These are phyloP conservation scores for Perilla frutescens DNA, from an alignment of 257 asterid species.

Conservation along the genomic window DNA sequence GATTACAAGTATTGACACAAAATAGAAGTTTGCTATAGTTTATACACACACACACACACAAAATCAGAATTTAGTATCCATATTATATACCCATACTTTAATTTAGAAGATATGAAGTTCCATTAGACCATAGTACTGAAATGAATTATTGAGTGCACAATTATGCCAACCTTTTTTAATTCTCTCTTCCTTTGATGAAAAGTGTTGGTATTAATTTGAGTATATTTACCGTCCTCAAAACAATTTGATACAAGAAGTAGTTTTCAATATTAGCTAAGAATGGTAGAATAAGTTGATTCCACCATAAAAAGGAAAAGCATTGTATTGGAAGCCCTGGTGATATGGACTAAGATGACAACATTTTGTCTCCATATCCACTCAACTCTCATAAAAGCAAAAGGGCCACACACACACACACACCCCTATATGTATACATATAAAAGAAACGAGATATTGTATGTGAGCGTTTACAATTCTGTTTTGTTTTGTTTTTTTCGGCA, in stretches of 20 bases:
- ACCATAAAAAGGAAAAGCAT: not conserved
- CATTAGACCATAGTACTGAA: no score
- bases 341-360: conserved; percentile 47
- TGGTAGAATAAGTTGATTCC: not conserved
- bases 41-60: no score
- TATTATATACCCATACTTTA: no score
- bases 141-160: no score
- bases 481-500: not conserved
- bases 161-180: not conserved
- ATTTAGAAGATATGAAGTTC: no score
- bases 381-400: conserved; percentile 8
- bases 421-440: not conserved
- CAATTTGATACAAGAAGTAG: not conserved
- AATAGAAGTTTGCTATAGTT: no score
- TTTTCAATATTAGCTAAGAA: not conserved
- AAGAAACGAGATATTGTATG: not conserved
- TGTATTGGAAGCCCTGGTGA: not conserved
- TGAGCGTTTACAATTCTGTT: not conserved
- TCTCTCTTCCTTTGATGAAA: not conserved
- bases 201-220: not conserved
- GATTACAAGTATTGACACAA: no score
- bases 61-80: no score
- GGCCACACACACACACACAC: not conserved
- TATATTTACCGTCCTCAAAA: not conserved
- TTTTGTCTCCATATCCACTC: conserved; percentile 41